Evolutionary conservation across 768 basidiomycete genomes (phyloP).

Genomic region (Podaxis carcinomalis): DNA sequence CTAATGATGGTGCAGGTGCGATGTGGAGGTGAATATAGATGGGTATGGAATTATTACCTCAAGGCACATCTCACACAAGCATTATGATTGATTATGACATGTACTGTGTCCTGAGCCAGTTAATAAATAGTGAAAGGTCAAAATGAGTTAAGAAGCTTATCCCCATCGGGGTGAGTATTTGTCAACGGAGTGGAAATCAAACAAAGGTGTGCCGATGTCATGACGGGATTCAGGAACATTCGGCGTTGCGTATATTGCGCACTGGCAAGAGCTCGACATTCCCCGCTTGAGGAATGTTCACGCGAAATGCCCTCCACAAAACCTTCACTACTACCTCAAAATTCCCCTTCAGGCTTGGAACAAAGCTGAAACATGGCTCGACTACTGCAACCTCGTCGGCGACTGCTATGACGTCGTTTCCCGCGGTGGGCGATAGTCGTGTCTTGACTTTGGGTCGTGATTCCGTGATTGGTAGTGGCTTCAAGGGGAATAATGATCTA

Average conservation of each 20-base stretch:
- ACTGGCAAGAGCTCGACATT: not conserved
- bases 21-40: not conserved
- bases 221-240: not conserved
- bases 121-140: too few species aligned
- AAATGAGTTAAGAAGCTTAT: too few species aligned
- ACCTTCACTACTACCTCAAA: not conserved
- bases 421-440: not conserved
- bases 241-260: not conserved
- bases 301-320: conserved; percentile 3
- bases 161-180: not conserved
- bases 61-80: not conserved
- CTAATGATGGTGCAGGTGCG: not conserved
- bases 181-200: not conserved
- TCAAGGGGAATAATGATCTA: not conserved
- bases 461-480: not conserved
- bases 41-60: too few species aligned
- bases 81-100: not conserved
- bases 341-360: not conserved
- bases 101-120: too few species aligned
- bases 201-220: not conserved
- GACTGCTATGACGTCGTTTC: not conserved
- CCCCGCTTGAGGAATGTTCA: not conserved
- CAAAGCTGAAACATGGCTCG: not conserved
- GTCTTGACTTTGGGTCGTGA: not conserved
- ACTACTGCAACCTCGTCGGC: not conserved